Conservation (phyloP, 345 rosid genomes). For the Zanthoxylum bungeanum region DNA sequence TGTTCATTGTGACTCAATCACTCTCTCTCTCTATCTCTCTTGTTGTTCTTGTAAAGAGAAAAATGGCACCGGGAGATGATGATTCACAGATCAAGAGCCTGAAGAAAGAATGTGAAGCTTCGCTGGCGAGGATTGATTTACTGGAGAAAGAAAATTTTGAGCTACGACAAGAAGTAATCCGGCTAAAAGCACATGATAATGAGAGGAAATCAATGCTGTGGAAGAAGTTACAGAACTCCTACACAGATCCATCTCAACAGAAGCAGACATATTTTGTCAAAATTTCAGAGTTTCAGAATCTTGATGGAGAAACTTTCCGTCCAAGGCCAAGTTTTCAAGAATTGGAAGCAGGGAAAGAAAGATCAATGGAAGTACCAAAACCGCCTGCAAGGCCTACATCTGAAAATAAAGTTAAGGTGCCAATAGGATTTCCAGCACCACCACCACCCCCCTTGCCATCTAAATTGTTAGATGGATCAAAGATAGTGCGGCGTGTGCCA, state of each 20-base stretch:
- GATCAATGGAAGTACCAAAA: conserved; percentile 24
- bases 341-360: conserved; percentile 23
- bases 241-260: conserved; percentile 34
- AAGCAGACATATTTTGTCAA: conserved; percentile 42
- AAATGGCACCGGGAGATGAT: conserved; percentile 48
- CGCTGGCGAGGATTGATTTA: conserved; percentile 44
- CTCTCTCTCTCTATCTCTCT: too few species aligned
- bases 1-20: conserved; percentile 13
- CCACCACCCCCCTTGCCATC: conserved; percentile 81
- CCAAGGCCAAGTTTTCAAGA: conserved; percentile 24
- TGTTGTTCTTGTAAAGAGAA: conserved; percentile 14
- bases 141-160: conserved; percentile 80
- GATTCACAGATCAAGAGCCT: conserved; percentile 49
- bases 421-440: conserved; percentile 40
- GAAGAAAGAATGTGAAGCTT: conserved; percentile 70
- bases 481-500: conserved; percentile 70
- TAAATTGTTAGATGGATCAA: conserved; percentile 42
- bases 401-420: conserved; percentile 22
- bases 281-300: conserved; percentile 24
- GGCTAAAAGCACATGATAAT: conserved; percentile 73
- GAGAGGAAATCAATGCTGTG: conserved; percentile 84
- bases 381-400: conserved; percentile 37
- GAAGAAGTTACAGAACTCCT: conserved; percentile 80
- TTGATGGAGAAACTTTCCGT: conserved; percentile 21
- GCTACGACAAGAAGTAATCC: conserved; percentile 60